phyloP scores from a whole-genome alignment of 2,329 filamentous ascomycete species.

The Colletotrichum sidae region DNA sequence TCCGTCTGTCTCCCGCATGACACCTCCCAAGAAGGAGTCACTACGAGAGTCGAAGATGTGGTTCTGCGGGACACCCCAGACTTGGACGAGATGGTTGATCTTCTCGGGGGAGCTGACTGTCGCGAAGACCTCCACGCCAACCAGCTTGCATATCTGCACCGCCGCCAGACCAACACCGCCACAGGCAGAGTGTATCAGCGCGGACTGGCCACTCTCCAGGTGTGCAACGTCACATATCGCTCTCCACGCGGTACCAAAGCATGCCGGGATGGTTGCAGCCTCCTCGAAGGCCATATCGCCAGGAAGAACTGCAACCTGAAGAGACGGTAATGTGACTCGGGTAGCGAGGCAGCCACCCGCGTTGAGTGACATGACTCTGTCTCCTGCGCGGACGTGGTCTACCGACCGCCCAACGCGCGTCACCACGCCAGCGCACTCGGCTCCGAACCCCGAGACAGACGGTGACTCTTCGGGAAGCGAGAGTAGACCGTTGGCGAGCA shows the following conservation, averaged over 20 bases:
- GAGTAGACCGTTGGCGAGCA: constrained; percentile 1
- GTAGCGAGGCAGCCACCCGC: constrained; percentile 5
- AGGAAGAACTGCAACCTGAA: background rate
- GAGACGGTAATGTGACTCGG: background rate
- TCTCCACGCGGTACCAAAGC: constrained; percentile 1
- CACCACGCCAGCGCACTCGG: constrained; percentile 40
- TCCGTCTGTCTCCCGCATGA: constrained; percentile 44
- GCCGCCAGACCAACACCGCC: constrained; percentile 12
- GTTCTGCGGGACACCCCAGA: constrained; percentile 46
- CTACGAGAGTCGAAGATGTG: constrained; percentile 50
- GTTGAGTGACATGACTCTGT: constrained; percentile 45
- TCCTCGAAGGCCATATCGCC: constrained; percentile 35
- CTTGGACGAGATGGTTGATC: constrained; percentile 44
- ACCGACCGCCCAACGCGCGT: constrained; percentile 33
- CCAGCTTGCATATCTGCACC: constrained; percentile 14
- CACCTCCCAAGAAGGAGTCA: constrained; percentile 44
- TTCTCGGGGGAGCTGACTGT: constrained; percentile 53
- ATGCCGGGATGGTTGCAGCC: constrained; percentile 45
- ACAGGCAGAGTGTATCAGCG: constrained; percentile 33
- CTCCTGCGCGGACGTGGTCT: constrained; percentile 33
- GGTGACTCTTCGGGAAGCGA: background rate
- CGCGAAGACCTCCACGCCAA: constrained; percentile 43
- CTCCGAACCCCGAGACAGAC: constrained; percentile 8
- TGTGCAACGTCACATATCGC: background rate
- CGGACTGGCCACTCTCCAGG: constrained; percentile 35